Base-by-base conservation (phyloP, 192 early-diverging fungal species). In the Cladochytrium replicatum region DNA sequence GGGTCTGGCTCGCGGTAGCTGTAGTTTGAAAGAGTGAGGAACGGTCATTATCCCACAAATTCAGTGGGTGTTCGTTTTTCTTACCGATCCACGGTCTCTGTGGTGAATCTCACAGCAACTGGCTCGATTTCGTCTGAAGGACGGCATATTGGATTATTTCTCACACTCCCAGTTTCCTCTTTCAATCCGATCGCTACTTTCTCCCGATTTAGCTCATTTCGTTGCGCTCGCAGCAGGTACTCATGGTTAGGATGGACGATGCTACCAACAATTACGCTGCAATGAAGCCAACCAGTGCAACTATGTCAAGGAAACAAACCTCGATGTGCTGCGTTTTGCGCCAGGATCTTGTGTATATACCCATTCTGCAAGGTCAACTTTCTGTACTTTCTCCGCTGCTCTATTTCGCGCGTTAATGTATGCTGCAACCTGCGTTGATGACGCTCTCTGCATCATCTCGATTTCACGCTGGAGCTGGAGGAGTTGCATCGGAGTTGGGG, bases 91-190 rank as follows among this genome's bases (percentile, higher is more conserved):
- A 52, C 41, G 15, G 68, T 67, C 52, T 71, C 68, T 9, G 68
- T 71, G 42, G 41, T 11, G 32, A 63, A 67, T 4, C 61, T 41
- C 30, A 48, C 50, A 6, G 13, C 17, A 37, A 4, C 46, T 31
- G 57, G 34, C 32, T 57, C 44, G n/a, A 54, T 43, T 9, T 55
- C 63, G 30, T 29, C 27, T 4, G 15, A 17, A 41, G 25, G 47
- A 2, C 60, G 27, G 37, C 48, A 56, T 32, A 53, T 54, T 3
- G 48, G 51, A 47, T 72, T 72, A 55, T 72, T 72, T 1, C 60
- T 57, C 32, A 72, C 70, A 27, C 59, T 56, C 0, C 70, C 70
- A 7, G 68, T 65, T 5, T 64, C 43, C 32, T 68, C 70, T 46
- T 72, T 72, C 22, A 40, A 27, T 2, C 68, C 68, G 41, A 50